Evolutionary conservation across 306 rosid genomes (phyloP).

Genomic region (Adenanthera pavonina): DNA sequence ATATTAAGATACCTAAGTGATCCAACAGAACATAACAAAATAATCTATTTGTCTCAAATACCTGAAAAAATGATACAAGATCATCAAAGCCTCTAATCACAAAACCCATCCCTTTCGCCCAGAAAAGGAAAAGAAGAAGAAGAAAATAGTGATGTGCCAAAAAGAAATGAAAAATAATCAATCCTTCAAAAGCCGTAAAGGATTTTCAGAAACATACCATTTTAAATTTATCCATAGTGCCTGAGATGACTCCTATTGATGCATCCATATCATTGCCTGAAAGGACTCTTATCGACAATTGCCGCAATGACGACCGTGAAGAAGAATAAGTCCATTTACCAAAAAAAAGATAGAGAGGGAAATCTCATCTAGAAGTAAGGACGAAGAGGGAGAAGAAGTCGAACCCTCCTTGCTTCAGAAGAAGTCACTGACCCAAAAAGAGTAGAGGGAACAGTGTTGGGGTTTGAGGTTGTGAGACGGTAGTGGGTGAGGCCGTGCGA

Average conservation of each 20-base stretch:
- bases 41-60: constrained; percentile 71
- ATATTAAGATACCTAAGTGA: constrained; percentile 16
- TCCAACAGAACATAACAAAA: neutral
- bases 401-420: no score
- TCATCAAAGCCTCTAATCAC: constrained; percentile 16
- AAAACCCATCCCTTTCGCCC: neutral
- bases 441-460: no score
- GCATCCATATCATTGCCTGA: constrained; percentile 96
- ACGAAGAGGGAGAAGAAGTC: neutral
- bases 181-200: constrained; percentile 8
- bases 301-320: constrained; percentile 49
- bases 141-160: neutral
- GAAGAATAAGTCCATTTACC: neutral
- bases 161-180: constrained; percentile 2
- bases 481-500: no score
- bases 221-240: constrained; percentile 93
- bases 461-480: no score
- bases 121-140: neutral
- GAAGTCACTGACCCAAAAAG: no score
- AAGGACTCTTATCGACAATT: constrained; percentile 69
- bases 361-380: constrained; percentile 19
- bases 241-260: constrained; percentile 88
- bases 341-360: neutral
- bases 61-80: constrained; percentile 55
- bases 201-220: constrained; percentile 55